Evolutionary conservation across 2,329 filamentous ascomycete genomes (phyloP).

Genomic region (Cytospora piceae): DNA sequence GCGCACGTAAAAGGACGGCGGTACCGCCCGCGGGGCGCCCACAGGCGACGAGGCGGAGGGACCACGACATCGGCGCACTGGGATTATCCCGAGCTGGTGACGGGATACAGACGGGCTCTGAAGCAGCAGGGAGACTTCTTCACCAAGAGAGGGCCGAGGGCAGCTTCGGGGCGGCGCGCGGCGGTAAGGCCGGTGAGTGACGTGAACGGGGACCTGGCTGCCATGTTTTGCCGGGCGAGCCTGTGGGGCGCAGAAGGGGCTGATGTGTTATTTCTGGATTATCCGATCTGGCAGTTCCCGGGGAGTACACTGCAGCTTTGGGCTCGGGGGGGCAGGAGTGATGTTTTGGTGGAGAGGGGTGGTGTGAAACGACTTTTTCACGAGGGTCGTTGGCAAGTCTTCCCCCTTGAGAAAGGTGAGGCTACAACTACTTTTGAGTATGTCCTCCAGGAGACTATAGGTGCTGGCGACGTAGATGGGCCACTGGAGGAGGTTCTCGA

Average conservation of each 20-base stretch:
- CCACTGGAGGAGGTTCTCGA: slow-evolving; percentile 31
- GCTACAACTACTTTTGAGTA: slow-evolving; percentile 38
- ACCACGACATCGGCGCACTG: slow-evolving; percentile 32
- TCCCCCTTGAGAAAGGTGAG: slow-evolving; percentile 13
- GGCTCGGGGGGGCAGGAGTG: slow-evolving; percentile 30
- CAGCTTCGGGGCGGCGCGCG: slow-evolving; percentile 24
- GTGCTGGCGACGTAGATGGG: slow-evolving; percentile 13
- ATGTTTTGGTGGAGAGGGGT: neutral
- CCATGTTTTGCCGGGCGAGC: slow-evolving; percentile 41
- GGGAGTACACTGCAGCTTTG: slow-evolving; percentile 31
- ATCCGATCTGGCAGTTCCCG: slow-evolving; percentile 34
- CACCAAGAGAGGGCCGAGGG: too few relatives aligned
- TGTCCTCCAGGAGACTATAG: slow-evolving; percentile 34
- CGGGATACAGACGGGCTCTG: slow-evolving; percentile 14
- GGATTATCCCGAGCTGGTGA: slow-evolving; percentile 40
- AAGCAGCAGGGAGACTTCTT: slow-evolving; percentile 12
- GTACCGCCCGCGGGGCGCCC: slow-evolving; percentile 33
- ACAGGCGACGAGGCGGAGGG: slow-evolving; percentile 17
- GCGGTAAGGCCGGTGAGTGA: slow-evolving; percentile 31
- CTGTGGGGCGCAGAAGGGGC: slow-evolving; percentile 39
- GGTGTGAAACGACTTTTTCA: neutral
- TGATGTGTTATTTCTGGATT: slow-evolving; percentile 41
- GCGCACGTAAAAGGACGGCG: slow-evolving; percentile 37
- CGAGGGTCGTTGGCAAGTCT: neutral
- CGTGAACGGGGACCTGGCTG: slow-evolving; percentile 31